Evolutionary conservation across 805 yeast genomes (phyloP), one percentile per base, ranked within the genome.

Genomic region (Sugiyamaella boreocaroliniensis): DNA sequence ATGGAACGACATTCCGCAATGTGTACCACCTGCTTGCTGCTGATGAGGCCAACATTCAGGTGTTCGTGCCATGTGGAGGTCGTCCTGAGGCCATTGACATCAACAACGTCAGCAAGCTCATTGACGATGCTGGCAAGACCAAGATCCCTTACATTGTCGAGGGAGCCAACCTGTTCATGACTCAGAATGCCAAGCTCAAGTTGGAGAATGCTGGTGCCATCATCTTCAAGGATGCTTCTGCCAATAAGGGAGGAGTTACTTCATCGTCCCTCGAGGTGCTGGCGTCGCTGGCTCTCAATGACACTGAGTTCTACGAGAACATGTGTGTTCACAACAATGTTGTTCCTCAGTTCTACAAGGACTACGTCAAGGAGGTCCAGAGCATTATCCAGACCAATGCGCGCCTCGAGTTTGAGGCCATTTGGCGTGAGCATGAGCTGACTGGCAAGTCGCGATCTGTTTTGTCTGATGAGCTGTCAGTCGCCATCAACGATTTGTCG

Each of bases 11-110:
- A 16, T 93, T 90, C 76, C 82, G 99, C 74, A 93, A 92, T 72
- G 78, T 81, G 42, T 92, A 86, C 83, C 99, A 92, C 68, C 76
- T 88, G 59, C 80, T 82, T 60, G 78, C 81, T 56, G 82, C 85
- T 55, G 78, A 78, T 56, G 81, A 80, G 63, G 78, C 80, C 45
- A 77, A 78, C 32, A 76, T 89, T 56, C 89, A 89, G 63, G 74
- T 92, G 65, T 90, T 93, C 71, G 97, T 90, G 43, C 99, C 99
- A 54, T 92, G 99, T 72, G 99, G 99, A 70, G 99, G 99, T 61
- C 85, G 99, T 72, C 99, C 99, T 55, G 92, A 87, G 62, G 95
- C 98, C 18, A 83, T 92, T 68, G 95, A 90, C 69, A 81, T 90
- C 58, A 84, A 82, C 69, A 93, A 86, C 64, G 93, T 90, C 54